Conservation (phyloP, 2,329 filamentous ascomycete genomes). For the Coniochaeta prunicola region DNA sequence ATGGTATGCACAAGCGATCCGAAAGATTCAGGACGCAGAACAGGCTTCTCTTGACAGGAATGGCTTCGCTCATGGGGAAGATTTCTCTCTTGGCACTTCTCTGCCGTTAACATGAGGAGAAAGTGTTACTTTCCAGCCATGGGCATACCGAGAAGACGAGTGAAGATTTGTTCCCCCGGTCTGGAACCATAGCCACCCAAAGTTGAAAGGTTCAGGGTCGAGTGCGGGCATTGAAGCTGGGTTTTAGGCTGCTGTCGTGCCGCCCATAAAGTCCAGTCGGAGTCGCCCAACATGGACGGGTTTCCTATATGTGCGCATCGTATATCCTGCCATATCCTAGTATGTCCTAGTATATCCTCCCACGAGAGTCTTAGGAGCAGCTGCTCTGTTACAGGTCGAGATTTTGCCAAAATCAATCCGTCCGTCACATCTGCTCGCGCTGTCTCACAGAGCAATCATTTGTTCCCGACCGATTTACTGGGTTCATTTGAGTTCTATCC, state of each 20-base stretch:
- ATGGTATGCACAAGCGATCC: too few relatives aligned
- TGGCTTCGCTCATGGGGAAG: too few relatives aligned
- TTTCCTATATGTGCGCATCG: neutral
- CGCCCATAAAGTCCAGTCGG: neutral
- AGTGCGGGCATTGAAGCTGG: neutral
- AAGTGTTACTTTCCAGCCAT: too few relatives aligned
- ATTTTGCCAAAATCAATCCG: constrained; percentile 15
- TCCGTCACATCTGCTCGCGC: neutral
- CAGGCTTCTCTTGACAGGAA: too few relatives aligned
- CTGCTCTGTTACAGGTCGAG: constrained; percentile 12
- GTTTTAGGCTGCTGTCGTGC: neutral
- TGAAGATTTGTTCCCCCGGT: neutral
- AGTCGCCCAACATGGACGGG: neutral
- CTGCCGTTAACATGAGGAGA: too few relatives aligned
- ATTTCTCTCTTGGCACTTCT: too few relatives aligned
- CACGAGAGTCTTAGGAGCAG: neutral
- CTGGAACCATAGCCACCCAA: neutral
- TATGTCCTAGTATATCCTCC: neutral
- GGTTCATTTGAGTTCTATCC: neutral
- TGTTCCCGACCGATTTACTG: neutral
- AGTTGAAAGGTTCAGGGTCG: neutral
- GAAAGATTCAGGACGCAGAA: too few relatives aligned
- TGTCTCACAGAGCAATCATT: neutral
- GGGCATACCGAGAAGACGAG: too few relatives aligned
- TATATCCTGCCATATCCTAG: too few relatives aligned